Evolutionary conservation across 2,329 filamentous ascomycete genomes (phyloP).

Genomic region (Drechslera avenae): DNA sequence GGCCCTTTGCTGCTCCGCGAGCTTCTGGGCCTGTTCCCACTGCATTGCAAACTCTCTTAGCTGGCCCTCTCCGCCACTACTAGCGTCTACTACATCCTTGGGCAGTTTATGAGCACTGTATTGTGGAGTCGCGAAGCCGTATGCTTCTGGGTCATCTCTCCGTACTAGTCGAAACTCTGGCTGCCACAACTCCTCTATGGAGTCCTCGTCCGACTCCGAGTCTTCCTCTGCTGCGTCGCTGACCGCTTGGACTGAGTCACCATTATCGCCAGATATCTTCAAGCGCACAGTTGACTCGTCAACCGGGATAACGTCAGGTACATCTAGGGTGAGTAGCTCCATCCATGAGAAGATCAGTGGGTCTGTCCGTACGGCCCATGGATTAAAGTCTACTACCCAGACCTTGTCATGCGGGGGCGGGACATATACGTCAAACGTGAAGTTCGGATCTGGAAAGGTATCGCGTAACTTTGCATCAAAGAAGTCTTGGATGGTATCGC

Average conservation of each 20-base stretch:
- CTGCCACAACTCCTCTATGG: conserved; percentile 62
- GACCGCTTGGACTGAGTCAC: neutral
- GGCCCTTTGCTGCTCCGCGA: conserved; percentile 50
- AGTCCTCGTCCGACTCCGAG: conserved; percentile 49
- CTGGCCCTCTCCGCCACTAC: conserved; percentile 66
- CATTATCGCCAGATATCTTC: conserved; percentile 14
- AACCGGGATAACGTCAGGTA: conserved; percentile 48
- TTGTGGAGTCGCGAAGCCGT: conserved; percentile 80
- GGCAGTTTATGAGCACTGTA: conserved; percentile 97
- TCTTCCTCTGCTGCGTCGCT: conserved; percentile 5
- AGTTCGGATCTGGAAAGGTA: conserved; percentile 82
- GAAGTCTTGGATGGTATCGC: conserved; percentile 73
- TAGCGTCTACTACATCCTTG: conserved; percentile 82
- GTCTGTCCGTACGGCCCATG: conserved; percentile 90
- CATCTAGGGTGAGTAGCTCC: conserved; percentile 76
- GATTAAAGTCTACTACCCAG: conserved; percentile 91
- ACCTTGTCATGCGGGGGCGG: conserved; percentile 75
- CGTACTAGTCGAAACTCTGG: conserved; percentile 84
- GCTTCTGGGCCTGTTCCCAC: conserved; percentile 53
- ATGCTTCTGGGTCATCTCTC: conserved; percentile 85
- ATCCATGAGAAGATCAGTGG: conserved; percentile 87
- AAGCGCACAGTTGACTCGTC: conserved; percentile 40
- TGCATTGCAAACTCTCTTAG: conserved; percentile 69
- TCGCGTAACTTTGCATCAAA: conserved; percentile 75
- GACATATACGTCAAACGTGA: conserved; percentile 91